Base-by-base conservation (phyloP, 139 green algal species). In the Chlamydomonas incerta region DNA sequence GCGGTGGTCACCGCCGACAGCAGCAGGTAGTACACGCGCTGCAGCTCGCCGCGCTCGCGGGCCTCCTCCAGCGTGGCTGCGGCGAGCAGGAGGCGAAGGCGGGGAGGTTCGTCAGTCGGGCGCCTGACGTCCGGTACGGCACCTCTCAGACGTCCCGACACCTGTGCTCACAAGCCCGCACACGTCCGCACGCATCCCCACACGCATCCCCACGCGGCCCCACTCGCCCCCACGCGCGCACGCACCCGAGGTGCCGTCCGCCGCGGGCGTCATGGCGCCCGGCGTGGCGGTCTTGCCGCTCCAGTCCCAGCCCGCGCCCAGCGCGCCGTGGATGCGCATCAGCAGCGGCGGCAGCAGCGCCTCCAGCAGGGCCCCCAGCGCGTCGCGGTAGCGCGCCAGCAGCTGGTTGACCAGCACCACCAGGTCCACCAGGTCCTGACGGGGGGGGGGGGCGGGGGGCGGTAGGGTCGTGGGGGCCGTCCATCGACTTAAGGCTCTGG, bases 261-360 rank as follows among this genome's bases (percentile, higher is more conserved):
- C 80, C 33, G 73, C 83, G 3, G 58, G 28, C 17, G 62, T 72
- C 74, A 74, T 66, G 28, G 83, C 80, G 1, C 55, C 72, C 21
- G 81, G 65, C 28, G 70, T 28, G 52, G 83, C 70, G 65, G 72
- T 58, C 23, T 86, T 86, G 24, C 96, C 95, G 23, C 82, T 94
- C 96, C 96, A 98, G 90, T 98, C 96, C 94, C 94, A 98, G 62
- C 94, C 87, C 15, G 77, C 1, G 18, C 88, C 81, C 28, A 98
- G 90, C 46, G 95, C 60, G 3, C 69, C 60, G 81, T 96, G 92
- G 34, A 96, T 86, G 13, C 89, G 87, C 10, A 77, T 72, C 23
- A 94, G 72, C 28, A 92, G 81, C 68, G 91, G 86, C 20, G 95
- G 93, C 81, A 95, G 74, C 65, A 94, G 88, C 20, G 72, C 90